phyloP scores from a whole-genome alignment of 2,329 filamentous ascomycete species.

The Colletotrichum limetticola region DNA sequence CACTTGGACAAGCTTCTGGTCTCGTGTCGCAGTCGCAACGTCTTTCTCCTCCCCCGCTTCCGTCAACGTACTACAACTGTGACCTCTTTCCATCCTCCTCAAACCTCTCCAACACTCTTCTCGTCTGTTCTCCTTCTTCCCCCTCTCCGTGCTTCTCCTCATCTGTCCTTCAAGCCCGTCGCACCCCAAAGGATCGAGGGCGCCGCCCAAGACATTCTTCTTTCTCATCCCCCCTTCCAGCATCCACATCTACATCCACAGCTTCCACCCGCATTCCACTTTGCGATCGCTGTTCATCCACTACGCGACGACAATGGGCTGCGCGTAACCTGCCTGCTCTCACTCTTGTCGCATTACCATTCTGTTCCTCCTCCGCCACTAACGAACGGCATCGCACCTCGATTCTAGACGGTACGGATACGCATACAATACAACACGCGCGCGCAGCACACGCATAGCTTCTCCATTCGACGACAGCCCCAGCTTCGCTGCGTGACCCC shows the following conservation, averaged over 20 bases:
- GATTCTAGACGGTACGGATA: conserved; percentile 18
- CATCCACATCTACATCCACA: conserved; percentile 1
- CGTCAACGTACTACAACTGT: conserved; percentile 30
- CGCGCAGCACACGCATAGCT: conserved; percentile 8
- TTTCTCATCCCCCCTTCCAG: neutral
- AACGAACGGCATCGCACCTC: conserved; percentile 34
- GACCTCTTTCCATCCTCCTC: conserved; percentile 34
- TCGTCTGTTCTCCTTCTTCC: conserved; percentile 23
- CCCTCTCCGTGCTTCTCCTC: conserved; percentile 32
- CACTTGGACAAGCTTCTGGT: conserved; percentile 37
- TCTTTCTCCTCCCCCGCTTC: conserved; percentile 36
- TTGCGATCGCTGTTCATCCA: conserved; percentile 24
- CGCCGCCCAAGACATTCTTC: conserved; percentile 13
- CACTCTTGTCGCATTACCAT: conserved; percentile 31
- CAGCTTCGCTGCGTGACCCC: conserved; percentile 26
- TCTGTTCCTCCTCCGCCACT: conserved; percentile 36
- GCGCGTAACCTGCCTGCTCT: conserved; percentile 43
- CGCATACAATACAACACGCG: conserved; percentile 24
- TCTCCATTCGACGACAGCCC: conserved; percentile 4
- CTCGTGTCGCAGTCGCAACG: conserved; percentile 37
- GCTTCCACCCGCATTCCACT: conserved; percentile 16
- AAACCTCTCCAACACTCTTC: conserved; percentile 36
- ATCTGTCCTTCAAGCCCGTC: conserved; percentile 16
- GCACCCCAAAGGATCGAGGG: conserved; percentile 16
- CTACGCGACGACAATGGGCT: conserved; percentile 45